phyloP scores from a whole-genome alignment of 768 basidiomycete genomes.

The Cystofilobasidium ferigula region DNA sequence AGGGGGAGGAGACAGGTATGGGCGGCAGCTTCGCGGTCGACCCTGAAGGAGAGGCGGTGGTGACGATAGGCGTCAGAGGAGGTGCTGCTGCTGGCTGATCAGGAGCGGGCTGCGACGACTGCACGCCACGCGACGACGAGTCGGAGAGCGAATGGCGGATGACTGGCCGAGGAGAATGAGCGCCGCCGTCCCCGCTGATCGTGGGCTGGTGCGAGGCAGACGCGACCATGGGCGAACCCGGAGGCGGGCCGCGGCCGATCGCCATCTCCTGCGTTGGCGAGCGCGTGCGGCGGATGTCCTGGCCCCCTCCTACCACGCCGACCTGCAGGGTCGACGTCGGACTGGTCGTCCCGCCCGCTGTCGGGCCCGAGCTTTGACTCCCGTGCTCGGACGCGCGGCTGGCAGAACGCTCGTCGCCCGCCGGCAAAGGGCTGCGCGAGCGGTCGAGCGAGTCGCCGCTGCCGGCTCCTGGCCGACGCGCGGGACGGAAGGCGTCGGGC shows the following conservation, averaged over 20 bases:
- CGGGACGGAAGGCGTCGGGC: constrained; percentile 39
- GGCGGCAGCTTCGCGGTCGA: background rate
- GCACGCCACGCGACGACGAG: constrained; percentile 4
- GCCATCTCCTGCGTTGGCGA: background rate
- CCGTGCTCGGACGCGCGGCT: background rate
- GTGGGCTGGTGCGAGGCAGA: background rate
- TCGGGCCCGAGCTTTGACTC: background rate
- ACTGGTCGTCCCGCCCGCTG: background rate
- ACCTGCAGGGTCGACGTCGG: too few relatives aligned
- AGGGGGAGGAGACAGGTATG: background rate
- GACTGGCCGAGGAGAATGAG: background rate
- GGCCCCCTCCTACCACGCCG: background rate
- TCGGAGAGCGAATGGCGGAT: constrained; percentile 21
- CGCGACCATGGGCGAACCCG: background rate
- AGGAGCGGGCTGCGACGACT: constrained; percentile 3
- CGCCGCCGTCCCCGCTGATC: background rate
- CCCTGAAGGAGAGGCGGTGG: background rate
- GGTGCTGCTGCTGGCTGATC: background rate
- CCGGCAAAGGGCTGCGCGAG: background rate
- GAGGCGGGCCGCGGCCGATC: background rate
- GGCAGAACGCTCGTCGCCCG: background rate
- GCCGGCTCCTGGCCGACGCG: background rate
- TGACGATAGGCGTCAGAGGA: background rate
- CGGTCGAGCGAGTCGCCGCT: background rate
- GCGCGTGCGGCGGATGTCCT: background rate